Evolutionary conservation across 148 eudicot species (phyloP).

Genomic region (Amaranthus palmeri): DNA sequence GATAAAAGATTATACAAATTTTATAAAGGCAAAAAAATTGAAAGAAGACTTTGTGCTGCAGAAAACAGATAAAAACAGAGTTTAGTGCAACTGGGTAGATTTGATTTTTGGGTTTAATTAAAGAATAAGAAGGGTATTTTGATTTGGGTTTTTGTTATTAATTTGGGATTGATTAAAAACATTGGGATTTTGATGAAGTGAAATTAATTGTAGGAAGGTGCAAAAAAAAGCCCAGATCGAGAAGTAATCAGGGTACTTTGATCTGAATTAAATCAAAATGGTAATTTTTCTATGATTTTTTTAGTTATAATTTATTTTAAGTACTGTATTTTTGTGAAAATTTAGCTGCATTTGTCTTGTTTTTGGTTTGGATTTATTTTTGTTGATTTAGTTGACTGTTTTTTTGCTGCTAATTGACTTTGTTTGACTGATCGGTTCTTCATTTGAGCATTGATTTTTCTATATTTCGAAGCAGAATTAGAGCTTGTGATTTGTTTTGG

Average conservation of each 20-base stretch:
- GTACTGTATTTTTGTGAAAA: not conserved
- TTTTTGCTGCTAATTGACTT: constrained; percentile 21
- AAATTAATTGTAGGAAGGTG: constrained; percentile 5
- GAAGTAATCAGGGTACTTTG: constrained; percentile 32
- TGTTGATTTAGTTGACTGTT: constrained; percentile 16
- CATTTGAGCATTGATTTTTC: constrained; percentile 14
- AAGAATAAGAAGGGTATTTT: no score
- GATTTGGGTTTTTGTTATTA: not conserved
- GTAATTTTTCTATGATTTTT: constrained; percentile 22
- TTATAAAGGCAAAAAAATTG: not conserved
- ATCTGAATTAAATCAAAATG: constrained; percentile 45
- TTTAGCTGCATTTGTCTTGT: not conserved
- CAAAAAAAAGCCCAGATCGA: constrained; percentile 16
- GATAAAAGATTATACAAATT: constrained; percentile 2
- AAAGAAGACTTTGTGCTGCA: not conserved
- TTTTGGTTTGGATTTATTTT: constrained; percentile 9
- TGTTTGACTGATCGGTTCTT: constrained; percentile 32
- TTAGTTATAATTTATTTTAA: constrained; percentile 1
- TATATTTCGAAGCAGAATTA: constrained; percentile 19
- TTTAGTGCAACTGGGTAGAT: constrained; percentile 21
- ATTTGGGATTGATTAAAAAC: not conserved
- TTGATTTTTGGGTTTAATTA: constrained; percentile 15
- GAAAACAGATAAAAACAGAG: constrained; percentile 3
- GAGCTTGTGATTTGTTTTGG: constrained; percentile 1
- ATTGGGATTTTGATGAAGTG: constrained; percentile 14